Evolutionary conservation across 2,329 filamentous ascomycete genomes (phyloP).

Genomic region (Colletotrichum spinosum): DNA sequence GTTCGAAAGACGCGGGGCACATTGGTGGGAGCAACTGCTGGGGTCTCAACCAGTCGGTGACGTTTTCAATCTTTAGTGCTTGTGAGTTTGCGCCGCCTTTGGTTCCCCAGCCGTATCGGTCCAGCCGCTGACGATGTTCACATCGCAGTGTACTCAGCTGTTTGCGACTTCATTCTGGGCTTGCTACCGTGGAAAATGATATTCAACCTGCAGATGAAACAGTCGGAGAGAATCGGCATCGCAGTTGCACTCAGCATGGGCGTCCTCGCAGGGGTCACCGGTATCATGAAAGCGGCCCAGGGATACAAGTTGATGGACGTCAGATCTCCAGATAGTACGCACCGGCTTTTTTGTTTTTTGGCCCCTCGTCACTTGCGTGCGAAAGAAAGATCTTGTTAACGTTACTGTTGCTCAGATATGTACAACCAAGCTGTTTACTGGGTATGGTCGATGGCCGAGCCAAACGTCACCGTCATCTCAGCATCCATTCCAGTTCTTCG

Average conservation of each 20-base stretch:
- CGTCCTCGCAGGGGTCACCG: conserved; percentile 39
- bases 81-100: not conserved
- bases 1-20: conserved; percentile 25
- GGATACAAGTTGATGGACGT: conserved; percentile 35
- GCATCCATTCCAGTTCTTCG: conserved; percentile 46
- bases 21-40: conserved; percentile 15
- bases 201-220: conserved; percentile 44
- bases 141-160: conserved; percentile 12
- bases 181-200: conserved; percentile 36
- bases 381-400: not conserved
- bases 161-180: conserved; percentile 24
- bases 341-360: not conserved
- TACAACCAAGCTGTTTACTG: conserved; percentile 28
- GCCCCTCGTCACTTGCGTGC: no score
- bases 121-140: not conserved
- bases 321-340: conserved; percentile 37
- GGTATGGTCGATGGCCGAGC: conserved; percentile 40
- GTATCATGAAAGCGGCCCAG: conserved; percentile 41
- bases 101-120: no score
- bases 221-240: conserved; percentile 43
- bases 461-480: conserved; percentile 46
- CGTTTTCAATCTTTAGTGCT: conserved; percentile 11
- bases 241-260: conserved; percentile 45
- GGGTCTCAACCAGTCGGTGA: conserved; percentile 1
- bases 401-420: not conserved